Percentiles rank a stretch among this genome's conserved stretches.
These are phyloP conservation scores for Russula sp. DNA, from an alignment of 768 basidiomycete species.

Conservation along the genomic window DNA sequence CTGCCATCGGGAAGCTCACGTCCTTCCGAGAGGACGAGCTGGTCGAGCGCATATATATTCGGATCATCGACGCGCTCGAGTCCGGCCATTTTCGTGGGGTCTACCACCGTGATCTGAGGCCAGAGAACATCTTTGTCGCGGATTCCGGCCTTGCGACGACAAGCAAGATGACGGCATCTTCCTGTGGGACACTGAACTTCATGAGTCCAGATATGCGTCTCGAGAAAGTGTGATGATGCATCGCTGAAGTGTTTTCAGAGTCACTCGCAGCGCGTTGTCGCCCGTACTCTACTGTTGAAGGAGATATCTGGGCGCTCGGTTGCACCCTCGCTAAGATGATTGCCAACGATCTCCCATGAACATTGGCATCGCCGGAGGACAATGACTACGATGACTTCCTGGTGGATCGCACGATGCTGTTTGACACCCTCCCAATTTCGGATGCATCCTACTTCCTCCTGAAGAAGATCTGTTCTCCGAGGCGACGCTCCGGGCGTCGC, in stretches of 20 bases:
- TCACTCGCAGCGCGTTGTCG: background rate
- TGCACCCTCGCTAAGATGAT: slow-evolving; percentile 15
- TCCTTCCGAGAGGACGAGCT: slow-evolving; percentile 12
- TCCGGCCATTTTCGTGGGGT: slow-evolving; percentile 12
- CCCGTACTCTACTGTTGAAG: background rate
- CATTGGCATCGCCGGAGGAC: background rate
- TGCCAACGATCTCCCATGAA: slow-evolving; percentile 1
- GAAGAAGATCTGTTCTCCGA: slow-evolving; percentile 51
- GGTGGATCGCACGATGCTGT: background rate
- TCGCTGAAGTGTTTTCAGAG: background rate
- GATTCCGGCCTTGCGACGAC: slow-evolving; percentile 18
- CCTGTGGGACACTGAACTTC: slow-evolving; percentile 10
- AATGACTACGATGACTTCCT: background rate
- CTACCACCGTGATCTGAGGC: slow-evolving; percentile 12
- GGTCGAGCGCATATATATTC: slow-evolving; percentile 4
- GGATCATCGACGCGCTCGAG: slow-evolving; percentile 13
- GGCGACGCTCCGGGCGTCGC: slow-evolving; percentile 52
- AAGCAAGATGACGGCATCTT: background rate
- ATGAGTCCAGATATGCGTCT: slow-evolving; percentile 16
- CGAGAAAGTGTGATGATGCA: background rate
- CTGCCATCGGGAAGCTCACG: background rate
- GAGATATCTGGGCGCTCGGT: slow-evolving; percentile 16
- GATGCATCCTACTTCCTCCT: slow-evolving; percentile 39
- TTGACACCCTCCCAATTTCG: slow-evolving; percentile 26
- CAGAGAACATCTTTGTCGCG: slow-evolving; percentile 9